phyloP scores from a whole-genome alignment of 345 rosid species.

The Luvunga scandens region DNA sequence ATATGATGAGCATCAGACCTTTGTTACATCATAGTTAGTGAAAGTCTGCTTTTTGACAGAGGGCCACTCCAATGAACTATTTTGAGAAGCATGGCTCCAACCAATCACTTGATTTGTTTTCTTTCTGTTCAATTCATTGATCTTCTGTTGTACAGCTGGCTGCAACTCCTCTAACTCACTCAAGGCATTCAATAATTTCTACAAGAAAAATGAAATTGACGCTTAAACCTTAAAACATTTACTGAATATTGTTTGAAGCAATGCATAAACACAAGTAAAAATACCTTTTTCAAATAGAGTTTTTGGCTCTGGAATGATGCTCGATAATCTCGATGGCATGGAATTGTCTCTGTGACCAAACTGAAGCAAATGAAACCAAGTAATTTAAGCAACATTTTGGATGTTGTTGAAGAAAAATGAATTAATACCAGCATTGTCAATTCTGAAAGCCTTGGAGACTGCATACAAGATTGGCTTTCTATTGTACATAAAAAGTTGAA shows the following conservation, averaged over 20 bases:
- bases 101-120: constrained; percentile 37
- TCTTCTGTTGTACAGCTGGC: constrained; percentile 69
- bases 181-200: constrained; percentile 69
- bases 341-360: constrained; percentile 93
- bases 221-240: constrained; percentile 20
- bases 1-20: constrained; percentile 46
- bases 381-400: constrained; percentile 9
- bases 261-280: background rate
- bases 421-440: background rate
- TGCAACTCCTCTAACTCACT: constrained; percentile 80
- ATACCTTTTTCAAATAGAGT: constrained; percentile 61
- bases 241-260: background rate
- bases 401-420: background rate
- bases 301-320: constrained; percentile 46
- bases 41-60: constrained; percentile 42
- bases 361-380: constrained; percentile 42
- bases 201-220: constrained; percentile 27
- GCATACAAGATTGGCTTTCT: background rate
- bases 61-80: constrained; percentile 45
- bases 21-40: constrained; percentile 33
- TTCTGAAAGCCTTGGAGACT: background rate
- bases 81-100: constrained; percentile 31
- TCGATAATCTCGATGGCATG: constrained; percentile 77
- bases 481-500: background rate
- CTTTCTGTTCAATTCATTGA: constrained; percentile 52